Evolutionary conservation across 306 rosid species (phyloP).

Genomic region (Prinsepia uniflora): DNA sequence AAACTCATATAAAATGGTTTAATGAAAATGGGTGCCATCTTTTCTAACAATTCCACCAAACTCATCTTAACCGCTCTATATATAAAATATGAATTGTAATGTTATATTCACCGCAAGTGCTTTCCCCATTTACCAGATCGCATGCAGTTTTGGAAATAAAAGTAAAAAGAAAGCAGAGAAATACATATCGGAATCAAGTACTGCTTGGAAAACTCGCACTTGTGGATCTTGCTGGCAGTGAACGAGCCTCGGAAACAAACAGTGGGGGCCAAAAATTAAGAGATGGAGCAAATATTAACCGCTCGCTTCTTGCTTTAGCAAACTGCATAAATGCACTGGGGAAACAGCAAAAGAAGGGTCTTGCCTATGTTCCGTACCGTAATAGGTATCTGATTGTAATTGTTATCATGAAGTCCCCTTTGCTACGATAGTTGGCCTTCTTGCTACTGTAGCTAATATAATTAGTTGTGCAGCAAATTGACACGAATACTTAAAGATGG

Average conservation of each 20-base stretch:
- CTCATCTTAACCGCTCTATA: background rate
- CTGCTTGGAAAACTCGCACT: slow-evolving; percentile 60
- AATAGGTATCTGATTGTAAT: slow-evolving; percentile 43
- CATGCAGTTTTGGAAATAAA: slow-evolving; percentile 64
- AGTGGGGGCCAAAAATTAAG: slow-evolving; percentile 53
- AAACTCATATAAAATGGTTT: too few relatives aligned
- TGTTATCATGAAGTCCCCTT: slow-evolving; percentile 2
- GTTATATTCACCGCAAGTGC: background rate
- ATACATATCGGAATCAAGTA: slow-evolving; percentile 52
- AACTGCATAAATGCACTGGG: slow-evolving; percentile 67
- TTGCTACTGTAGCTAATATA: slow-evolving; percentile 24
- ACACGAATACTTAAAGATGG: slow-evolving; percentile 65
- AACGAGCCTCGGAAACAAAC: slow-evolving; percentile 57
- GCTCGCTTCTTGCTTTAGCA: slow-evolving; percentile 65
- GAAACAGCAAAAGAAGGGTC: slow-evolving; percentile 63
- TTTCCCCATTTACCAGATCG: slow-evolving; percentile 36
- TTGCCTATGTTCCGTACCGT: slow-evolving; percentile 63
- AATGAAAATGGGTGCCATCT: background rate
- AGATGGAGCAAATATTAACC: slow-evolving; percentile 69
- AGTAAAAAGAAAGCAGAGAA: slow-evolving; percentile 54
- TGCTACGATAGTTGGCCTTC: slow-evolving; percentile 18
- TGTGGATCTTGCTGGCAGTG: slow-evolving; percentile 70
- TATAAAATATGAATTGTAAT: background rate
- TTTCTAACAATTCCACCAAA: background rate
- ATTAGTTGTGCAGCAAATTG: slow-evolving; percentile 48